Evolutionary conservation across 805 yeast species (phyloP).

Genomic region (Nakazawaea ambrosiae): DNA sequence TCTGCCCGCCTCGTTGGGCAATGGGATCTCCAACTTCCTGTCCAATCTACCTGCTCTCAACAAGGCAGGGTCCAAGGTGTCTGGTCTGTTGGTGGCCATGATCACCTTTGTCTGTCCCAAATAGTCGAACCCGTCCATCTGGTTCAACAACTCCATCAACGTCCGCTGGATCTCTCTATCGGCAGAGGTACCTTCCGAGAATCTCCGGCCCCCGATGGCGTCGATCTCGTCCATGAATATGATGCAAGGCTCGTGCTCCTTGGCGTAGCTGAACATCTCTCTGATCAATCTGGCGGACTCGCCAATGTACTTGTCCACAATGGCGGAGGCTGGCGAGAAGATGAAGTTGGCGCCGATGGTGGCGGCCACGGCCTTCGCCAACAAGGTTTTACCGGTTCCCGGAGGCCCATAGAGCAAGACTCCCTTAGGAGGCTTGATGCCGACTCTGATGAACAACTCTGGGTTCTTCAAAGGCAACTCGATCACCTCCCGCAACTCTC

Average conservation of each 20-base stretch:
- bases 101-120: conserved; percentile 95
- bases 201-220: conserved; percentile 98
- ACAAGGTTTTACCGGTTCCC: conserved; percentile 93
- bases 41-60: conserved; percentile 97
- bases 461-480: conserved; percentile 97
- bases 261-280: conserved; percentile 97
- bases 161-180: conserved; percentile 98
- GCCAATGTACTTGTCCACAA: conserved; percentile 96
- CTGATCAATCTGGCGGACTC: conserved; percentile 94
- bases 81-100: conserved; percentile 99
- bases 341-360: conserved; percentile 97
- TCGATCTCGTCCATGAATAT: conserved; percentile 98
- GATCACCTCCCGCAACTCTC: conserved; percentile 95
- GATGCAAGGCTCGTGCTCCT: conserved; percentile 96
- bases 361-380: conserved; percentile 98
- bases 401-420: conserved; percentile 97
- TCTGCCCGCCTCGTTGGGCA: conserved; percentile 95
- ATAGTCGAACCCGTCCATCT: conserved; percentile 97
- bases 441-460: conserved; percentile 90
- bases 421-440: conserved; percentile 98
- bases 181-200: conserved; percentile 96
- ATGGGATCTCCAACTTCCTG: conserved; percentile 89
- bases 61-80: conserved; percentile 94
- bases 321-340: conserved; percentile 97
- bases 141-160: conserved; percentile 91